Evolutionary conservation across 78 protist species (phyloP).

Genomic region (Dictyostelium firmibasis): DNA sequence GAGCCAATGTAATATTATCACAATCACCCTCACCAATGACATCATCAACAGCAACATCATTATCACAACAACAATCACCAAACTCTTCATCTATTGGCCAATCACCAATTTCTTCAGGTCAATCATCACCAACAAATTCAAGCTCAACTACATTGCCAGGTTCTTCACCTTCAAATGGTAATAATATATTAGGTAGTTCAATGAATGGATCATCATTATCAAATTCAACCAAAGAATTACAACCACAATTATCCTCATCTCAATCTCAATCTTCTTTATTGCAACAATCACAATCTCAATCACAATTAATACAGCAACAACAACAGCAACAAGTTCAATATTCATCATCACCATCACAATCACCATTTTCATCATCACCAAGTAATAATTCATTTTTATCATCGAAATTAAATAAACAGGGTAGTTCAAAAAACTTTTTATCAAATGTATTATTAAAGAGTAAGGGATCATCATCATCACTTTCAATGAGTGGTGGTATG

Average conservation of each 20-base stretch:
- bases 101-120: slow-evolving; percentile 2
- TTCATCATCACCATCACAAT: background rate
- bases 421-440: slow-evolving; percentile 47
- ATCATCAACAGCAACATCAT: background rate
- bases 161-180: background rate
- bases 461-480: slow-evolving; percentile 8
- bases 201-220: slow-evolving; percentile 4
- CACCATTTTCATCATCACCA: slow-evolving; percentile 14
- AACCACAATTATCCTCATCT: background rate
- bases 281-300: background rate
- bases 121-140: slow-evolving; percentile 19
- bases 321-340: background rate
- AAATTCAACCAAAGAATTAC: background rate
- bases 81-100: background rate
- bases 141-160: background rate
- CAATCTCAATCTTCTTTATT: background rate
- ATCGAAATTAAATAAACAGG: background rate
- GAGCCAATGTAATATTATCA: slow-evolving; percentile 2
- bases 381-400: background rate
- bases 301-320: background rate
- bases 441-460: slow-evolving; percentile 35
- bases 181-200: background rate
- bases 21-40: background rate
- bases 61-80: slow-evolving; percentile 4
- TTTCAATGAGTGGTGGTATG: slow-evolving; percentile 42